phyloP scores from a whole-genome alignment of 192 early-diverging fungal genomes.

The Coemansia sp. region DNA sequence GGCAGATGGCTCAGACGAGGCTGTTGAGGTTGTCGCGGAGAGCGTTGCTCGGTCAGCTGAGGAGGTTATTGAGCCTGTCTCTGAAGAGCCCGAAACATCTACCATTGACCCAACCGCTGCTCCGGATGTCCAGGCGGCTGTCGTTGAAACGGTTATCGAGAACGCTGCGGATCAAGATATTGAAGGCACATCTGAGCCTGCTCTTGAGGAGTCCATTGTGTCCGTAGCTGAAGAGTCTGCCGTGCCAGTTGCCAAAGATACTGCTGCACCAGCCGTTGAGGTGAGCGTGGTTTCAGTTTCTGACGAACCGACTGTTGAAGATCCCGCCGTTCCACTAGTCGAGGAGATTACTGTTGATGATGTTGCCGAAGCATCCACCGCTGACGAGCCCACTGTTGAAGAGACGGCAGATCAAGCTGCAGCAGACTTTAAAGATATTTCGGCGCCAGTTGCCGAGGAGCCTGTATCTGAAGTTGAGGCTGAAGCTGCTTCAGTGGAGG shows the following conservation, averaged over 20 bases:
- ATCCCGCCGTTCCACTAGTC: neutral
- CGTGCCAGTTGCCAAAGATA: no score
- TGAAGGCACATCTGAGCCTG: neutral
- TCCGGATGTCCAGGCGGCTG: neutral
- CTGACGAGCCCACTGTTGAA: neutral
- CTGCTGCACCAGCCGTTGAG: neutral
- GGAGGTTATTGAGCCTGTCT: neutral
- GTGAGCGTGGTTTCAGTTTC: neutral
- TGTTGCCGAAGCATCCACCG: no score
- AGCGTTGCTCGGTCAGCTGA: neutral
- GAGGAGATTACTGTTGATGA: neutral
- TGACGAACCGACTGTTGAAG: neutral
- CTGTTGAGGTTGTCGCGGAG: neutral
- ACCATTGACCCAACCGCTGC: neutral
- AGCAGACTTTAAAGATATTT: neutral
- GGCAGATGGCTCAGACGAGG: neutral
- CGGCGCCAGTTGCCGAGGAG: neutral
- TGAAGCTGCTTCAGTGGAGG: no score
- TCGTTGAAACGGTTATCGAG: neutral
- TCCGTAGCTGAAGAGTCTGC: neutral
- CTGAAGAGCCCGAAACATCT: constrained; percentile 8
- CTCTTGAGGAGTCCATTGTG: neutral
- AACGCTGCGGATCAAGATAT: neutral
- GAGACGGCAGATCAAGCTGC: constrained; percentile 1
- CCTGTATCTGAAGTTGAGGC: no score